Evolutionary conservation across 2,329 filamentous ascomycete genomes (phyloP), one percentile per base, ranked within the genome.

Genomic region (Triangularia setosa): DNA sequence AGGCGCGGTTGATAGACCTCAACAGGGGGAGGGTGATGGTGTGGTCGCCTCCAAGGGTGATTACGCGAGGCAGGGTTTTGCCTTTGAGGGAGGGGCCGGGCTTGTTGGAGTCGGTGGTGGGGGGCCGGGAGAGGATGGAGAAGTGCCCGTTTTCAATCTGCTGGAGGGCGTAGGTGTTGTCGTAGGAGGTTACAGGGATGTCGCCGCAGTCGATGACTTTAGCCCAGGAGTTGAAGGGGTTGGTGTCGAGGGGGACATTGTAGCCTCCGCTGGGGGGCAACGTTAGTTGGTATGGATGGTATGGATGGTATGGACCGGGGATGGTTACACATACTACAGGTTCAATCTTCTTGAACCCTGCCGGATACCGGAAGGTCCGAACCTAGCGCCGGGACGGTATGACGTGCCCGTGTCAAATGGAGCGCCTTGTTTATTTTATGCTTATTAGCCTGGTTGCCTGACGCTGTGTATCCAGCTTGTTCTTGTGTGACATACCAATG

Each of bases 101-200:
- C 72, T 87, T 85, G 58, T 87, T 76, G 2, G 90, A 85, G 68
- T 91, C 82, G 1, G 91, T 94, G 56, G 83, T 83, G 0, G 91
- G 92, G 1, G 83, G 77, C 35, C 91, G 88, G 67, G 88, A 89
- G 8, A 95, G 80, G 65, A 96, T 85, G 67, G 83, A 84, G 75
- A 90, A 89, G 78, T 96, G 92, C 8, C 92, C 92, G 76, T 94
- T 87, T 74, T 96, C 92, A 60, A 96, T 95, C 74, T 96, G 92
- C 67, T 89, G 84, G 24, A 96, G 86, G 7, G 92, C 92, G 76
- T 86, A 95, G 1, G 84, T 83, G 74, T 95, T 95, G 76, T 96
- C 92, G 70, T 81, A 93, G 86, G 90, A 93, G 11, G 90, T 94
- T 2, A 95, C 91, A 0, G 91, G 91, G 58, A 94, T 91, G 73